Percentiles rank a stretch among this genome's conserved stretches.
Conservation (phyloP, 345 rosid species). For the Syzygium jambos region DNA sequence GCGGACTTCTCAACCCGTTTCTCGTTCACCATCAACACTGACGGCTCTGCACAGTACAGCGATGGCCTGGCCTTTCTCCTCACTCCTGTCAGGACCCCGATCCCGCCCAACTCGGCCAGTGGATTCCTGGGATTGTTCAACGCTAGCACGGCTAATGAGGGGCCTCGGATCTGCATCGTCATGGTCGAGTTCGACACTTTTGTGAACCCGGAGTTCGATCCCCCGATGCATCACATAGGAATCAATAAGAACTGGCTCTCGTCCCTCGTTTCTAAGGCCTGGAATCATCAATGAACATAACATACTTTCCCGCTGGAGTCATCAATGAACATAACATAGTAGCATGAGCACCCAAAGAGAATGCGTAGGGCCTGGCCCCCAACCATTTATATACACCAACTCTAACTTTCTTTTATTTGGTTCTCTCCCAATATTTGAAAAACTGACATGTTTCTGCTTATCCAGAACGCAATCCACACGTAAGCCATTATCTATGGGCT, state of each 20-base stretch:
- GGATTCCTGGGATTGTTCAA: neutral
- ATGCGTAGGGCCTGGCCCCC: no score
- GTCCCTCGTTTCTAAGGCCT: no score
- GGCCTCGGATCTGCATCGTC: neutral
- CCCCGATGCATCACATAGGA: neutral
- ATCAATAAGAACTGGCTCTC: neutral
- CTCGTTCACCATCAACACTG: neutral
- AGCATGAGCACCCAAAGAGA: no score
- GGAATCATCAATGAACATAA: no score
- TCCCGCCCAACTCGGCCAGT: neutral
- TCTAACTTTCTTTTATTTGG: no score
- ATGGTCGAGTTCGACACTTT: neutral
- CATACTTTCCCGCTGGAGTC: no score
- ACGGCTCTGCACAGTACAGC: neutral
- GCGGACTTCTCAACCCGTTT: neutral
- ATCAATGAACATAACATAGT: no score
- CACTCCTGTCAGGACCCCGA: neutral
- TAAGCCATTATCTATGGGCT: no score
- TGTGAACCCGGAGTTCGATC: neutral
- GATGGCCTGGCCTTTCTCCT: neutral
- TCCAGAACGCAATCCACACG: no score
- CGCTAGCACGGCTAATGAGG: neutral
- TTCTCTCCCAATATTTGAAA: no score
- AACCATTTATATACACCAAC: no score
- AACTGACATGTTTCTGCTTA: no score